phyloP scores from a whole-genome alignment of 129 eudicot species.

The Saposhnikovia divaricata region DNA sequence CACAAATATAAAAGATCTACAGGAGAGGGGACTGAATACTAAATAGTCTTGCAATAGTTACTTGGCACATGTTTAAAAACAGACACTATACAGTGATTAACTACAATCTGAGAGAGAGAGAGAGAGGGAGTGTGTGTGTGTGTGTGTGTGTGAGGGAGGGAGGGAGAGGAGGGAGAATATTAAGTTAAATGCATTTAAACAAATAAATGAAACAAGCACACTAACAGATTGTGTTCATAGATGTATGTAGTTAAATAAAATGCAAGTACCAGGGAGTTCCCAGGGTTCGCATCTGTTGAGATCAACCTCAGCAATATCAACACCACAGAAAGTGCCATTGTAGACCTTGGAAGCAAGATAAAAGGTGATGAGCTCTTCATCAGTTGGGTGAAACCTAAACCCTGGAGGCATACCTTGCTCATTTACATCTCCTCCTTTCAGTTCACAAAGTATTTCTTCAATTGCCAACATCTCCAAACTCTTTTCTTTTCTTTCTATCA shows the following conservation, averaged over 20 bases:
- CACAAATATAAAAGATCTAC: background rate
- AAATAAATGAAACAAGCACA: too few relatives aligned
- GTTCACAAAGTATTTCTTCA: conserved; percentile 69
- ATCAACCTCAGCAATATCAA: conserved; percentile 57
- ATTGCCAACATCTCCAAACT: conserved; percentile 46
- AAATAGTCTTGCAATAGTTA: too few relatives aligned
- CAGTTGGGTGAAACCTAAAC: conserved; percentile 91
- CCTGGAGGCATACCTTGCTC: conserved; percentile 70
- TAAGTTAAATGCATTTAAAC: too few relatives aligned
- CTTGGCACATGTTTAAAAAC: too few relatives aligned
- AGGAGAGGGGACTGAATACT: background rate
- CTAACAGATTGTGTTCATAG: too few relatives aligned
- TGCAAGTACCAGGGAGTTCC: conserved; percentile 52
- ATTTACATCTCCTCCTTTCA: conserved; percentile 35
- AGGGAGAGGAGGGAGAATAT: too few relatives aligned
- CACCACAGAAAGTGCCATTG: conserved; percentile 31
- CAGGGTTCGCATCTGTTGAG: conserved; percentile 71
- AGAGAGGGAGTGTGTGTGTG: too few relatives aligned
- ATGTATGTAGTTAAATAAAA: background rate
- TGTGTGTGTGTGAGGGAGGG: too few relatives aligned
- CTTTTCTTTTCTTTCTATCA: background rate
- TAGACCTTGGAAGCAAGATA: conserved; percentile 87
- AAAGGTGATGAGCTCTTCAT: conserved; percentile 81
- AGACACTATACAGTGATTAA: too few relatives aligned
- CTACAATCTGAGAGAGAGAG: too few relatives aligned